Conservation (phyloP, 164 flowering plant species). For the Magnolia sinica region DNA sequence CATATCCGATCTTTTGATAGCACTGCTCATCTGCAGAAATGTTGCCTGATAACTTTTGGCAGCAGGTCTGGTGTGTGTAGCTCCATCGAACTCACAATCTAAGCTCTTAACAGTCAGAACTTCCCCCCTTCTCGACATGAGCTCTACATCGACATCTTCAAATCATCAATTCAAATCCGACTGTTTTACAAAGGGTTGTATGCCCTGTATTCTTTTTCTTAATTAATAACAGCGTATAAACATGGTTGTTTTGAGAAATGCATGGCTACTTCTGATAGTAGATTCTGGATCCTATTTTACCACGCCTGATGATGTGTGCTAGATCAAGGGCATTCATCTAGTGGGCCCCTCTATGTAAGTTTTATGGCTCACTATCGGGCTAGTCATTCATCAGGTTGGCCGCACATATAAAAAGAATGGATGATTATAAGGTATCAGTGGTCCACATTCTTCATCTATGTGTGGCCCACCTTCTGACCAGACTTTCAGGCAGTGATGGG, state of each 20-base stretch:
- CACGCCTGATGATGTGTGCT: conserved; percentile 1
- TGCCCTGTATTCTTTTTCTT: conserved; percentile 33
- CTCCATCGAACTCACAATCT: conserved; percentile 59
- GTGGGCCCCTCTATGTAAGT: background rate
- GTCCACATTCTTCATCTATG: background rate
- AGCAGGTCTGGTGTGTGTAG: conserved; percentile 70
- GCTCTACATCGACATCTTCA: conserved; percentile 57
- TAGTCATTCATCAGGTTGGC: background rate
- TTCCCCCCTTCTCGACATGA: conserved; percentile 39
- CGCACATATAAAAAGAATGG: background rate
- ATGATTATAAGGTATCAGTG: background rate
- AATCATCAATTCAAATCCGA: conserved; percentile 44
- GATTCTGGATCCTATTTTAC: background rate
- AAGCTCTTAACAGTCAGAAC: conserved; percentile 49
- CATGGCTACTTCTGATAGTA: background rate
- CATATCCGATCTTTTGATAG: conserved; percentile 7
- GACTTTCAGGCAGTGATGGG: background rate
- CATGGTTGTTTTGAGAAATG: conserved; percentile 6
- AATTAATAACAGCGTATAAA: conserved; percentile 24
- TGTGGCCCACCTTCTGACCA: background rate
- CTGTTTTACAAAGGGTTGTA: conserved; percentile 48
- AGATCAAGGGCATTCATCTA: background rate
- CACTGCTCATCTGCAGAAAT: conserved; percentile 33
- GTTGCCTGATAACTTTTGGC: conserved; percentile 60
- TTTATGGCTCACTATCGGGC: background rate